Conservation (phyloP, 495 filamentous ascomycete genomes). For the Penicillium cataractarum region DNA sequence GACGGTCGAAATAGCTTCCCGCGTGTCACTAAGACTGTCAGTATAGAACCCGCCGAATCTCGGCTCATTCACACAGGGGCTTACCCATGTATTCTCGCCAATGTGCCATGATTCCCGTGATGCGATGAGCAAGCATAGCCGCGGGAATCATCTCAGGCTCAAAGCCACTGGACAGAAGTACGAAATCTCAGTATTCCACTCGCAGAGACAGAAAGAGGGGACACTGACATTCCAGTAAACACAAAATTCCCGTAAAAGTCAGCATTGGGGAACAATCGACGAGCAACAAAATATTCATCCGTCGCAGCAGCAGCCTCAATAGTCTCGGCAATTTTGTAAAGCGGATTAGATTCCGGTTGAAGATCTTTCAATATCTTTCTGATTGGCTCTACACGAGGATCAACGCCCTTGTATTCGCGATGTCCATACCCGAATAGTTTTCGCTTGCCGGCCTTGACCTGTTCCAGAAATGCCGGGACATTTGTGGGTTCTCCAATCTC, state of each 20-base stretch:
- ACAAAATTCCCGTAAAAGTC: conserved; percentile 61
- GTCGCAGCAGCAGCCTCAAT: conserved; percentile 52
- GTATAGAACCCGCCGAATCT: conserved; percentile 18
- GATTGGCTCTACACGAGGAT: conserved; percentile 55
- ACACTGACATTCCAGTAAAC: conserved; percentile 53
- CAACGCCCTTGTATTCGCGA: conserved; percentile 57
- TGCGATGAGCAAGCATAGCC: conserved; percentile 39
- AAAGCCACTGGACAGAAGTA: conserved; percentile 28
- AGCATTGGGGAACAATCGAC: conserved; percentile 57
- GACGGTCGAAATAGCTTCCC: conserved; percentile 41
- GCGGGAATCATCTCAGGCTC: conserved; percentile 41
- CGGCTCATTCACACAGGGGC: background rate
- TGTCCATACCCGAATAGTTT: conserved; percentile 65
- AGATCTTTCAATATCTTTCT: conserved; percentile 48
- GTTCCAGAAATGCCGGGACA: conserved; percentile 51
- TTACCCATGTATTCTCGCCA: conserved; percentile 48
- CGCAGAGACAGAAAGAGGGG: background rate
- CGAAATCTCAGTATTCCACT: background rate
- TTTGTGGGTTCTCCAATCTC: conserved; percentile 49
- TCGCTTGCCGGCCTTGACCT: conserved; percentile 53
- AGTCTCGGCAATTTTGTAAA: conserved; percentile 53
- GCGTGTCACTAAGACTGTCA: conserved; percentile 22
- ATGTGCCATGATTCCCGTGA: conserved; percentile 47
- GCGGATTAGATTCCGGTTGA: conserved; percentile 39
- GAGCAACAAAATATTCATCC: conserved; percentile 55